phyloP scores from a whole-genome alignment of 305 asterid genomes.

The Rubia occidens region DNA sequence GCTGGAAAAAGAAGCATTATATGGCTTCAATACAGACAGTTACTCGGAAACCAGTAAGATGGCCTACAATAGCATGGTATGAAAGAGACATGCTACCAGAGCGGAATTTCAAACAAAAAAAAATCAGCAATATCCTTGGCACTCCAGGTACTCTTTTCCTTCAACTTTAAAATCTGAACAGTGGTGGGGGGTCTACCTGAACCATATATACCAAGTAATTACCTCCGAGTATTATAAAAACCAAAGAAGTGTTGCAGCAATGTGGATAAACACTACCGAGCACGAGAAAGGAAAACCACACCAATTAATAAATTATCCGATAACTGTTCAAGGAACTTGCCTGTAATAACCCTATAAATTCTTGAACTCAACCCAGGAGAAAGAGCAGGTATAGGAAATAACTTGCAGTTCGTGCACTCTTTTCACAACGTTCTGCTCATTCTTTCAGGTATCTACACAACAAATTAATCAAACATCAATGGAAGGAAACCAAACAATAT shows the following conservation, averaged over 20 bases:
- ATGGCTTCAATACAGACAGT: background rate
- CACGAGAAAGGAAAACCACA: too few species aligned
- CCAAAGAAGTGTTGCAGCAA: too few species aligned
- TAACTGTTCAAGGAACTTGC: background rate
- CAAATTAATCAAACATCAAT: too few species aligned
- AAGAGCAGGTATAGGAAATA: background rate
- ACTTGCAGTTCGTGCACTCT: background rate
- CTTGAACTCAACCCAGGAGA: background rate
- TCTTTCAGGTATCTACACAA: too few species aligned
- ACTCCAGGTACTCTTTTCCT: conserved; percentile 68
- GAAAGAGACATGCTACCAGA: conserved; percentile 45
- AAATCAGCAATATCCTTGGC: conserved; percentile 89
- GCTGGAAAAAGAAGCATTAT: background rate
- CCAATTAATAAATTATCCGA: too few species aligned
- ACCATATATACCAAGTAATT: conserved; percentile 23
- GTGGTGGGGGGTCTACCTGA: conserved; percentile 96
- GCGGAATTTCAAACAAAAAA: conserved; percentile 83
- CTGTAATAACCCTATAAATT: background rate
- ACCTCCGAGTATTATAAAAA: conserved; percentile 9
- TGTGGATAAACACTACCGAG: too few species aligned
- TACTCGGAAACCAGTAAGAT: background rate
- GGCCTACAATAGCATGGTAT: background rate
- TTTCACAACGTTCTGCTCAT: background rate
- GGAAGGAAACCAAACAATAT: background rate
- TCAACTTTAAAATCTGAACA: conserved; percentile 55